These are phyloP conservation scores for Eucalyptus virginea DNA, from an alignment of 345 rosid genomes.

Conservation along the genomic window DNA sequence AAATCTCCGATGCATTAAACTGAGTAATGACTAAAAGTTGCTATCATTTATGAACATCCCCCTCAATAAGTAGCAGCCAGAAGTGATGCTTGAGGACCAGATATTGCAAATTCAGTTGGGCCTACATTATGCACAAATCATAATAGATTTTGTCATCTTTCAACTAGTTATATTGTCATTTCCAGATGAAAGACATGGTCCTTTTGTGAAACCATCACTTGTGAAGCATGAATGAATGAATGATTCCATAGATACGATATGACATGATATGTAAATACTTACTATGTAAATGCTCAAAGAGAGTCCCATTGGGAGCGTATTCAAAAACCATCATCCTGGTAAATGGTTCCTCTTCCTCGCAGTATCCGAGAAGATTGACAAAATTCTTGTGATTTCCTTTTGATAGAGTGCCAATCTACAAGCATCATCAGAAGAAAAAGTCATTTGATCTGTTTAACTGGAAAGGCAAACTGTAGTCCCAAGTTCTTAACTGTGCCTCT, in stretches of 20 bases:
- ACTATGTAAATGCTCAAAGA: slow-evolving; percentile 89
- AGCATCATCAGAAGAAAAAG: background rate
- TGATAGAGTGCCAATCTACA: slow-evolving; percentile 71
- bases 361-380: slow-evolving; percentile 77
- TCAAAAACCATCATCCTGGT: slow-evolving; percentile 98
- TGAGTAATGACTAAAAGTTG: background rate
- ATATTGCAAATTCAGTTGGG: background rate
- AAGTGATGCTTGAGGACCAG: background rate
- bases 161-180: background rate
- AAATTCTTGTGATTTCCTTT: slow-evolving; percentile 94
- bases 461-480: background rate
- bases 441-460: background rate
- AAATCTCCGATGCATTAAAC: background rate
- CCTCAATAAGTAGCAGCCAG: background rate
- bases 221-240: background rate
- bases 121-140: background rate
- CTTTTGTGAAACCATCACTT: background rate
- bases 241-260: background rate
- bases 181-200: background rate
- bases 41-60: background rate
- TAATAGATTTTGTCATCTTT: background rate
- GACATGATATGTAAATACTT: slow-evolving; percentile 1
- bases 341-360: slow-evolving; percentile 78
- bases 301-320: slow-evolving; percentile 92
- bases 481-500: background rate